Conservation (phyloP, 176 grass and related monocot genomes). For the Dendrocalamus sinicus region DNA sequence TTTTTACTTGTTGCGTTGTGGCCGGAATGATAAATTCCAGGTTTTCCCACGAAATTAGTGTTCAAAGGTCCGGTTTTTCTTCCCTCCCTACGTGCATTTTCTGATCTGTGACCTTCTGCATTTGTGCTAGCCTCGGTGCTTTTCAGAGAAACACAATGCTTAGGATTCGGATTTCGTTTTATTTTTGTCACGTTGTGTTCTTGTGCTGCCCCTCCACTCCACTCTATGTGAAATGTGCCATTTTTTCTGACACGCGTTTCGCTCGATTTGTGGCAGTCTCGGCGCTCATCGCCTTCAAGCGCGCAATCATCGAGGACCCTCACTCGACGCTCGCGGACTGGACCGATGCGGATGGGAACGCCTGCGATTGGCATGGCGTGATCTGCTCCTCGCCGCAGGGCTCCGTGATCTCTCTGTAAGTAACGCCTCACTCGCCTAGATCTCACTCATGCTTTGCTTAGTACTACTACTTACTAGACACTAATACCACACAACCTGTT, state of each 20-base stretch:
- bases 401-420: constrained; percentile 88
- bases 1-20: neutral
- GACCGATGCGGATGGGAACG: constrained; percentile 56
- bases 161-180: neutral
- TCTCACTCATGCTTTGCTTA: constrained; percentile 38
- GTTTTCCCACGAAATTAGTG: neutral
- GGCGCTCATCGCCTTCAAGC: constrained; percentile 72
- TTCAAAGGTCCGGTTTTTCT: neutral
- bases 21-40: neutral
- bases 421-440: constrained; percentile 18
- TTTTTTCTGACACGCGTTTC: constrained; percentile 25
- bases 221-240: neutral
- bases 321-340: constrained; percentile 79
- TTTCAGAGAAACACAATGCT: neutral
- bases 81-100: neutral
- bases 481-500: constrained; percentile 20
- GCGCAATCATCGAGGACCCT: constrained; percentile 82
- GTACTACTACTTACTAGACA: neutral
- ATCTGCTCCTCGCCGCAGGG: constrained; percentile 68
- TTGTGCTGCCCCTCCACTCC: neutral
- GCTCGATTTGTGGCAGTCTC: constrained; percentile 44
- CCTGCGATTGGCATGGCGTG: constrained; percentile 91
- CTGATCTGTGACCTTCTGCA: constrained; percentile 18
- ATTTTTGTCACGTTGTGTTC: neutral
- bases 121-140: neutral